These are phyloP conservation scores for Aphanomyces astaci DNA, from an alignment of 352 stramenopile genomes.

Conservation along the genomic window DNA sequence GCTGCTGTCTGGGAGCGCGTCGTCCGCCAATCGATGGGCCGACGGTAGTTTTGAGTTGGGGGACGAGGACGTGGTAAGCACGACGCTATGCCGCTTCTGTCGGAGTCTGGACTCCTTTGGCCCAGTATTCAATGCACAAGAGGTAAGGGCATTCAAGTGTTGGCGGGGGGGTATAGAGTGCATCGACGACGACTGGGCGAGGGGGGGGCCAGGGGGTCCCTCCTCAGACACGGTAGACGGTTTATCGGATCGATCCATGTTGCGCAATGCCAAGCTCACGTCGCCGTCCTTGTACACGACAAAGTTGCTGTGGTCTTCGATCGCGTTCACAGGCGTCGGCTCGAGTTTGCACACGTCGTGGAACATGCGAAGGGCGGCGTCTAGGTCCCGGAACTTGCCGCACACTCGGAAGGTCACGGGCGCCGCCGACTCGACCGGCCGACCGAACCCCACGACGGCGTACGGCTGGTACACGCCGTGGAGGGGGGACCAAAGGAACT, in stretches of 20 bases:
- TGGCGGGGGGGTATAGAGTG: background rate
- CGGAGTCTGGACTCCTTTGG: background rate
- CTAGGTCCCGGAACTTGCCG: slow-evolving; percentile 59
- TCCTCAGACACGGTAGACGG: background rate
- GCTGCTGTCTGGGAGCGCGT: background rate
- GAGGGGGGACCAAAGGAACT: slow-evolving; percentile 57
- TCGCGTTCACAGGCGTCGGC: slow-evolving; percentile 23
- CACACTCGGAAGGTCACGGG: slow-evolving; percentile 60
- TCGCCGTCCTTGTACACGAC: slow-evolving; percentile 77
- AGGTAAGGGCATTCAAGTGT: slow-evolving; percentile 20
- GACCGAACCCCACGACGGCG: slow-evolving; percentile 52
- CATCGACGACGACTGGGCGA: background rate
- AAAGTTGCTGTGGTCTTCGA: slow-evolving; percentile 46
- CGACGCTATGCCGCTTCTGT: background rate
- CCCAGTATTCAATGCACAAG: too few species aligned
- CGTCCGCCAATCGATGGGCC: background rate
- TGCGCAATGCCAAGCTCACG: slow-evolving; percentile 70
- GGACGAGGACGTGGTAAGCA: background rate
- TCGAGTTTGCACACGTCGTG: slow-evolving; percentile 55
- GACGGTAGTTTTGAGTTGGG: background rate
- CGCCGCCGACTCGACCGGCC: background rate
- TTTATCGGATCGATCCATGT: slow-evolving; percentile 23
- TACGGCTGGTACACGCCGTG: slow-evolving; percentile 73
- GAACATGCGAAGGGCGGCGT: slow-evolving; percentile 58
- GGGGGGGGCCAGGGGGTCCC: background rate